These are phyloP conservation scores for Thelonectria olida DNA, from an alignment of 2,329 filamentous ascomycete genomes.

Conservation along the genomic window DNA sequence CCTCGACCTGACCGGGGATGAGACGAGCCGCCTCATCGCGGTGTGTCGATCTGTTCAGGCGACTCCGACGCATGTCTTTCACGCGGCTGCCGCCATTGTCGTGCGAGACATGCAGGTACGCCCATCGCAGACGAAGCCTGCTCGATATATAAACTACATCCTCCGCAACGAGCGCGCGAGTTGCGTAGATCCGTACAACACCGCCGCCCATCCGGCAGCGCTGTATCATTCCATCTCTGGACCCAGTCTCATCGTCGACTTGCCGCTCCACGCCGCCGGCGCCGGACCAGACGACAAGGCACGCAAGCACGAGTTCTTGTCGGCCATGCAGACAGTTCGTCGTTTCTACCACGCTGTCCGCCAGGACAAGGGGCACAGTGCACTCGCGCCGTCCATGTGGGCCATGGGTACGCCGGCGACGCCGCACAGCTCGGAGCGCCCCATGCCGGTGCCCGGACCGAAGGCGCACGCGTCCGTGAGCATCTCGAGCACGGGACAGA, in stretches of 20 bases:
- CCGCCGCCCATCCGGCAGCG: constrained; percentile 33
- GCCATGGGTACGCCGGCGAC: too few species aligned
- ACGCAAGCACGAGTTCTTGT: too few species aligned
- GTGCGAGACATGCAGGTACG: constrained; percentile 39
- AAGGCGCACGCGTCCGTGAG: too few species aligned
- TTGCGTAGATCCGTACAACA: constrained; percentile 38
- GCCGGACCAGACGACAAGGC: too few species aligned
- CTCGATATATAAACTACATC: constrained; percentile 44
- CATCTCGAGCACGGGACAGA: too few species aligned
- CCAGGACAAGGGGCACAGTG: too few species aligned
- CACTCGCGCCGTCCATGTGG: too few species aligned
- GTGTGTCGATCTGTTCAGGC: constrained; percentile 30
- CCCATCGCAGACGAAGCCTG: neutral
- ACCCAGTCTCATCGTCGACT: constrained; percentile 37
- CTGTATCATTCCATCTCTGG: constrained; percentile 46
- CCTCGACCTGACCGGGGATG: constrained; percentile 20
- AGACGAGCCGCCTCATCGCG: constrained; percentile 29
- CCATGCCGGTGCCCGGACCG: too few species aligned
- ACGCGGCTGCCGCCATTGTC: constrained; percentile 43
- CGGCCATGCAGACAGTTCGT: too few species aligned
- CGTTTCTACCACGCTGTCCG: too few species aligned
- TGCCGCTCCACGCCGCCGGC: too few species aligned
- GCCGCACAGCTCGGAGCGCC: too few species aligned
- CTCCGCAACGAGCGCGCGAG: constrained; percentile 43
- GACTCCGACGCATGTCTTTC: constrained; percentile 45